Evolutionary conservation across 2,329 filamentous ascomycete species (phyloP), one percentile per base, ranked within the genome.

Genomic region (Xylariaceae sp.): DNA sequence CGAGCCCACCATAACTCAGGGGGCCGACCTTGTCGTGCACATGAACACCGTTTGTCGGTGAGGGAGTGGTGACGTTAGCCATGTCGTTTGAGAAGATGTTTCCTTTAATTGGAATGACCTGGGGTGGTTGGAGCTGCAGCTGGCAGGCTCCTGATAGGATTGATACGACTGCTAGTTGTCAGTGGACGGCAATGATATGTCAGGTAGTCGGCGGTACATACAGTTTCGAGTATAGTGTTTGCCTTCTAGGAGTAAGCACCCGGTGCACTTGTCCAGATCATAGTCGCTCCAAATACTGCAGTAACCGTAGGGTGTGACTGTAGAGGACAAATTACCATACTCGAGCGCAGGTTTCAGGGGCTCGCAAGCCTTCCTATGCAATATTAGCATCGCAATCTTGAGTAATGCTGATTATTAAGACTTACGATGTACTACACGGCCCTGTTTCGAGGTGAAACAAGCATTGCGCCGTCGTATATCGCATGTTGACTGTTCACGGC

Each of bases 391-490:
- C 51, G 8, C 40, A 31, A 43, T 21, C 7, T 17, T 28, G 26
- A 5, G 16, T 12, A 33, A 31, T 16, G 9, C 21, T 16, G n/a
- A 40, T 29, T 3, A 11, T 23, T 23, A 21, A 21, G 16, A 68
- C 71, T 64, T 72, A 86, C 84, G 73, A 76, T 37, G 82, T 87
- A 11, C 79, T 71, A 62, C 85, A 83, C 7, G 80, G 82, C 9
- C 72, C 80, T 52, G 75, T 71, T 2, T 69, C 69, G 9, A 75
- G 67, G 9, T 76, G 62, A 1, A 78, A 87, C 1, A 87, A 64
- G 65, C 86, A 88, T 64, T 79, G 79, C 1, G 80, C 81, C 1
- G 81, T 62, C 5, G 82, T 76, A 65, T 79, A 87, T 66, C 85
- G 78, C 49, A 87, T 62, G 62, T 87, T 87, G 61, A 86, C 84